Evolutionary conservation across 225 moss, liverwort and hornwort genomes (phyloP).

Genomic region (Pleurozium schreberi): DNA sequence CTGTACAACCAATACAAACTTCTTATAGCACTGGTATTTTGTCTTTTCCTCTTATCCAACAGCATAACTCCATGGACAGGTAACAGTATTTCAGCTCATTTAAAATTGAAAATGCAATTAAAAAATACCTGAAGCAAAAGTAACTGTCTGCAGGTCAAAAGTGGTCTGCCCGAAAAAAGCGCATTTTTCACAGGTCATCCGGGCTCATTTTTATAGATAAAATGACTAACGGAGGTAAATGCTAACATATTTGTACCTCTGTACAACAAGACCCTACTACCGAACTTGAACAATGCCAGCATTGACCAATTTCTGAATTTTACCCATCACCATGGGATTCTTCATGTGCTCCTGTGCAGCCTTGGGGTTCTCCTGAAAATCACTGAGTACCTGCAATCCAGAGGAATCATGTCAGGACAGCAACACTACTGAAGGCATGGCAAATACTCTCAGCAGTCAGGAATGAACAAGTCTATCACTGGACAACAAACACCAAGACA

Average conservation of each 20-base stretch:
- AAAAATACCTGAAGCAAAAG: background rate
- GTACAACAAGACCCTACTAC: conserved; percentile 16
- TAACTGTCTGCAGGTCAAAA: background rate
- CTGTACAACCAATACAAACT: too few species aligned
- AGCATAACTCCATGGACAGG: background rate
- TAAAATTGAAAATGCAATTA: background rate
- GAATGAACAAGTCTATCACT: background rate
- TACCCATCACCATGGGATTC: conserved; percentile 95
- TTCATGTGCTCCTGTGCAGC: conserved; percentile 98
- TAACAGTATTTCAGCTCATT: background rate
- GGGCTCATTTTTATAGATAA: background rate
- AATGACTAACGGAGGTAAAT: background rate
- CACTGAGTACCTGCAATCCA: conserved; percentile 60
- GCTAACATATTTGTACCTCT: conserved; percentile 6
- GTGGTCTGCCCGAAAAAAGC: background rate
- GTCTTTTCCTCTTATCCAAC: background rate
- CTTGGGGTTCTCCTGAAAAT: conserved; percentile 94
- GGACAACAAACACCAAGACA: background rate
- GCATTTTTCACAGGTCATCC: background rate
- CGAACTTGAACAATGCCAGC: conserved; percentile 99
- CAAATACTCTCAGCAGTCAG: background rate
- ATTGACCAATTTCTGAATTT: conserved; percentile 96
- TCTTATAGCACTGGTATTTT: too few species aligned
- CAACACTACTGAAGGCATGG: background rate
- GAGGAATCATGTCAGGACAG: background rate